Base-by-base conservation (phyloP, 225 moss, liverwort and hornwort species). In the Thuidium tamariscinum region DNA sequence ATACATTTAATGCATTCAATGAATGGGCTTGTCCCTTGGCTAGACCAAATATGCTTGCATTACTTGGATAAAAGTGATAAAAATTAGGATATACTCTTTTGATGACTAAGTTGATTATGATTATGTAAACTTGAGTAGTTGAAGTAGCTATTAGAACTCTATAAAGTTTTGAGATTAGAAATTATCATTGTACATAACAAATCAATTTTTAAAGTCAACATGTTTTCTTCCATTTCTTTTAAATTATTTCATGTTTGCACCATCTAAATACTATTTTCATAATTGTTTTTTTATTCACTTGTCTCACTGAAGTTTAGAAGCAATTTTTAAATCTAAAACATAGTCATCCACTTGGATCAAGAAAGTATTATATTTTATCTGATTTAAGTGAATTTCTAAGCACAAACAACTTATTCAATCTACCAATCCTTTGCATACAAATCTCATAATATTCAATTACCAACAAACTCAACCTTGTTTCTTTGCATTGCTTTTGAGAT, bases 51-150 rank as follows among this genome's bases (percentile, higher is more conserved):
- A 60, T 19, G 9, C 7, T 42, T 19, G 29, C 13, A 79, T 37
- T 0, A 2, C 1, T 54, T 36, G 15, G 7, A 3, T 25, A 25
- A 25, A 55, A 7, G 5, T 26, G 2, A 23, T 16, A 2, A 42
- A 29, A 30, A 5, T 6, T 20, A 42, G 5, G 2, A n/a, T n/a
- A n/a, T n/a, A 9, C 0, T 42, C 13, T 42, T 13, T 2, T 3
- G 42, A 13, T 60, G 19, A 42, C 0, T 30, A 18, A 13, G 3
- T 5, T 42, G 7, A 79, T 42, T 20, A 42, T 42, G 5, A 74
- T 51, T 34, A 27, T 19, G 1, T 57, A 27, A 26, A 60, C 2
- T 42, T 5, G 2, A 60, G 0, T 60, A 26, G 9, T 37, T 55
- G 4, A 55, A 0, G 21, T 2, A 76, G 10, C 2, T 59, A 8